These are phyloP conservation scores for Trichoderma hamatum DNA, from an alignment of 2,329 filamentous ascomycete genomes.

Conservation along the genomic window DNA sequence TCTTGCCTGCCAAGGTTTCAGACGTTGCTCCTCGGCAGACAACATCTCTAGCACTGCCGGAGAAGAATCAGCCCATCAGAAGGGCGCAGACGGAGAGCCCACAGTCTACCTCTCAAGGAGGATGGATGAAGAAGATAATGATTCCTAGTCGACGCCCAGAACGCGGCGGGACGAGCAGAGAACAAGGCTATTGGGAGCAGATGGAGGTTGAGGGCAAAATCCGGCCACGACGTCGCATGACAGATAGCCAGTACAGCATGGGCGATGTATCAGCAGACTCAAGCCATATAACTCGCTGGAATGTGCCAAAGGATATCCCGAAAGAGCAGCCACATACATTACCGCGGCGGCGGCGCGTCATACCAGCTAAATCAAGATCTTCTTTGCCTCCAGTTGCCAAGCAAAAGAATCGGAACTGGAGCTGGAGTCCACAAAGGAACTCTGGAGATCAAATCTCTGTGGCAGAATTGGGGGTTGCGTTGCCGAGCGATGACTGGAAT, in stretches of 20 bases:
- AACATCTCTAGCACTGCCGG: not conserved
- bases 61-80: not conserved
- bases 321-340: not conserved
- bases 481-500: not conserved
- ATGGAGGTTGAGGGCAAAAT: slow-evolving; percentile 25
- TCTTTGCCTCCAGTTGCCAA: not conserved
- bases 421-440: slow-evolving; percentile 29
- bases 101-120: slow-evolving; percentile 39
- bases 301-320: slow-evolving; percentile 39
- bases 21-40: slow-evolving; percentile 26
- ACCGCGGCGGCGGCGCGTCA: not conserved
- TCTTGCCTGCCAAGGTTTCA: slow-evolving; percentile 31
- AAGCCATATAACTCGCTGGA: slow-evolving; percentile 42
- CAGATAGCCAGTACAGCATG: slow-evolving; percentile 30
- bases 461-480: slow-evolving; percentile 19
- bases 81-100: slow-evolving; percentile 8
- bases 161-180: slow-evolving; percentile 52
- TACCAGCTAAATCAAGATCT: not conserved
- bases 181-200: slow-evolving; percentile 37
- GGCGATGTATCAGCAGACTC: slow-evolving; percentile 34
- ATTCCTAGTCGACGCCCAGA: slow-evolving; percentile 55
- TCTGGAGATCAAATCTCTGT: slow-evolving; percentile 11
- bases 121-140: slow-evolving; percentile 50
- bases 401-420: slow-evolving; percentile 29
- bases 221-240: slow-evolving; percentile 19